Evolutionary conservation across 805 yeast species (phyloP), one percentile per base, ranked within the genome.

Genomic region (Candida caryicola): DNA sequence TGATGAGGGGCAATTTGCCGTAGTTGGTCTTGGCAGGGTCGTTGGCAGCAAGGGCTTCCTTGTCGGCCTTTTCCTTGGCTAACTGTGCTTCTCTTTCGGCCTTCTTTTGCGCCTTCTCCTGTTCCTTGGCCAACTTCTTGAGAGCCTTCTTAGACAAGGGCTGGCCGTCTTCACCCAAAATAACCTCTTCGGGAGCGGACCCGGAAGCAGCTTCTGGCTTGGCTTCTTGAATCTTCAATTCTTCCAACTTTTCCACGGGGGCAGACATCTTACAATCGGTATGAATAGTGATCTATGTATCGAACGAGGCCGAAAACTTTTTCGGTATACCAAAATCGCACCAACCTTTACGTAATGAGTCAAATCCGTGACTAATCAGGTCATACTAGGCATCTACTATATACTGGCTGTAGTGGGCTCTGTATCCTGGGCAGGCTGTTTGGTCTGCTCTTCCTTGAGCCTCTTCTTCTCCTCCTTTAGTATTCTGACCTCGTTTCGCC

Each of bases 71-170:
- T 62, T 89, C 96, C 46, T 77, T 76, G 29, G 91, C 95, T 41
- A 85, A 67, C 66, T 86, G 86, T 27, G 85, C 95, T 36, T 93
- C 97, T 55, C 82, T 83, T 63, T 87, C 97, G 28, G 88, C 93
- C 73, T 90, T 90, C 76, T 90, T 91, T 58, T 76, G 81, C 50
- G 83, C 95, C 73, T 91, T 91, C 67, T 90, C 97, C 59, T 77
- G 80, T 66, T 87, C 96, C 59, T 91, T 91, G 62, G 85, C 93
- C 46, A 93, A 76, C 71, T 93, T 93, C 76, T 93, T 93, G 55
- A 93, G 71, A 2, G 96, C 99, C 62, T 90, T 93, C 68, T 93
- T 93, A 41, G 95, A 83, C 51, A 88, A 69, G 18, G 96, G 96
- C 66, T 76, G 81, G 30, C 96, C 96, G 58, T 85, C 91, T 48